phyloP scores from a whole-genome alignment of 345 rosid species.

The Eucalyptus decipiens region DNA sequence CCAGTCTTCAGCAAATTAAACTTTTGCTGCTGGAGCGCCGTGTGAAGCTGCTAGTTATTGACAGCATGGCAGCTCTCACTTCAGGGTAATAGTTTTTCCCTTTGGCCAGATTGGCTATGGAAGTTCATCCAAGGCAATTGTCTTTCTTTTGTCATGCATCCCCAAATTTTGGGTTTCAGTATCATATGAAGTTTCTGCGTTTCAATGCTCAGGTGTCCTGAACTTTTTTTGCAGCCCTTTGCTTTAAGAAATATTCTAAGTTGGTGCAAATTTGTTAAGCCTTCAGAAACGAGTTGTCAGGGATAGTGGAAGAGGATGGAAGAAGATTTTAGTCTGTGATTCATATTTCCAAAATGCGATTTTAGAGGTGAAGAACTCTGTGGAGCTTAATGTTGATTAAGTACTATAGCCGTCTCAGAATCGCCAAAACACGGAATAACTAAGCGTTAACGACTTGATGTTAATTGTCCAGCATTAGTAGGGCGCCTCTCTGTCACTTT shows the following conservation, averaged over 20 bases:
- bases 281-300: not conserved
- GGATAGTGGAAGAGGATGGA: not conserved
- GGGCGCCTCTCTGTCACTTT: not conserved
- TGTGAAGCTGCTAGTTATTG: conserved; percentile 76
- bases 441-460: not conserved
- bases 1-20: conserved; percentile 75
- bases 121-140: not conserved
- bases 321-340: not conserved
- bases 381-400: not conserved
- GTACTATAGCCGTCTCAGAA: not conserved
- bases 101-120: not conserved
- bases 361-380: not conserved
- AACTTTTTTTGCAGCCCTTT: not conserved
- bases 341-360: not conserved
- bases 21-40: conserved; percentile 53
- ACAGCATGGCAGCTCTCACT: conserved; percentile 86
- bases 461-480: not conserved
- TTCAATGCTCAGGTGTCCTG: not conserved
- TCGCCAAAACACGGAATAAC: not conserved
- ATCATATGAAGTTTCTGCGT: not conserved
- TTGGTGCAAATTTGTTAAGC: not conserved
- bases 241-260: not conserved
- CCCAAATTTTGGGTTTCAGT: not conserved
- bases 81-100: conserved; percentile 33
- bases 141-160: not conserved